These are phyloP conservation scores for Solanum piurae DNA, from an alignment of 257 asterid genomes.

Conservation along the genomic window DNA sequence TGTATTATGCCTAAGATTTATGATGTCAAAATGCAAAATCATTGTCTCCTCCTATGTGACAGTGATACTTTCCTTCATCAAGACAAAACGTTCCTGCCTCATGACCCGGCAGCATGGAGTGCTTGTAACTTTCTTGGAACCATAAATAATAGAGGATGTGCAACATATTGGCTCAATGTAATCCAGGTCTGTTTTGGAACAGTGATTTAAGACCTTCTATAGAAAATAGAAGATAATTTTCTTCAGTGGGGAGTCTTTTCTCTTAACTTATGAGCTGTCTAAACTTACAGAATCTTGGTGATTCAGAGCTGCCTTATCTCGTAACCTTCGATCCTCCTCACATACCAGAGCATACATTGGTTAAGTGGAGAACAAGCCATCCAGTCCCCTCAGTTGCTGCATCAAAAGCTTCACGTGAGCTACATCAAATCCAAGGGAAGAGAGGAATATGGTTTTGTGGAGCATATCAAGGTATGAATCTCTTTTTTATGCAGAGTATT, in stretches of 20 bases:
- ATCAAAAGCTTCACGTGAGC: constrained; percentile 60
- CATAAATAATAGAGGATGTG: constrained; percentile 28
- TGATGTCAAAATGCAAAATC: background rate
- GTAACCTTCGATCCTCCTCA: constrained; percentile 74
- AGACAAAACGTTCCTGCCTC: constrained; percentile 59
- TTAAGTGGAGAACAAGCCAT: constrained; percentile 78
- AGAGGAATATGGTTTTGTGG: constrained; percentile 91
- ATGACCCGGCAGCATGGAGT: constrained; percentile 56
- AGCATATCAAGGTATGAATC: constrained; percentile 67
- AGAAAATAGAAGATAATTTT: background rate
- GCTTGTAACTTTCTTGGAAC: constrained; percentile 70
- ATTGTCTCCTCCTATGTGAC: constrained; percentile 17
- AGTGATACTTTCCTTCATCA: constrained; percentile 71
- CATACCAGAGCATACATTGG: constrained; percentile 47
- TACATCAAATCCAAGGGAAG: constrained; percentile 71
- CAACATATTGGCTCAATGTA: constrained; percentile 70
- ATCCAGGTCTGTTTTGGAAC: constrained; percentile 36
- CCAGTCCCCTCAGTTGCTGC: constrained; percentile 92
- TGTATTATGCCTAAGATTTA: background rate
- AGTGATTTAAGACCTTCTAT: background rate
- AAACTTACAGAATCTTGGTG: constrained; percentile 49
- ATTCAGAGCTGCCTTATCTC: constrained; percentile 48
- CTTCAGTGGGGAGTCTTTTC: background rate
- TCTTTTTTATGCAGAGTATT: background rate
- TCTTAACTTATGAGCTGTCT: background rate